These are phyloP conservation scores for Colletotrichum chrysophilum DNA, from an alignment of 2,329 filamentous ascomycete species.

Conservation along the genomic window DNA sequence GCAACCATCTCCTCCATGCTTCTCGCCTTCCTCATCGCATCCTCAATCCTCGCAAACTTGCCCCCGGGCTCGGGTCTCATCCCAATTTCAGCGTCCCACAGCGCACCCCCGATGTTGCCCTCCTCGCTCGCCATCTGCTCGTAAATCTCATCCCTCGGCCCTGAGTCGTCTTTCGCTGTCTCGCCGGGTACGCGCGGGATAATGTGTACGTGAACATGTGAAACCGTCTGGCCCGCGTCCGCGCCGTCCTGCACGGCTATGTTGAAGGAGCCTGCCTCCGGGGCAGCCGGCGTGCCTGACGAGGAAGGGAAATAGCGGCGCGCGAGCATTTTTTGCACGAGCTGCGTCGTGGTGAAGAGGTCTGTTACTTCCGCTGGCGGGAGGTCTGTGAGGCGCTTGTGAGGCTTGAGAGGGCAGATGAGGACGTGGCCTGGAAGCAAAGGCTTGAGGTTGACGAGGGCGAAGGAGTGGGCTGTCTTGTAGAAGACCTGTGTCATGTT, in stretches of 20 bases:
- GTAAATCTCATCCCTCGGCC: conserved; percentile 77
- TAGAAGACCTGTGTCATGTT: conserved; percentile 76
- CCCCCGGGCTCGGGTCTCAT: conserved; percentile 56
- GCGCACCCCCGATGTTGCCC: conserved; percentile 77
- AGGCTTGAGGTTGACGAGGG: conserved; percentile 94
- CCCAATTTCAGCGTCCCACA: conserved; percentile 56
- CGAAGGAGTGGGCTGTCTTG: conserved; percentile 78
- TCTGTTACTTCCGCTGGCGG: conserved; percentile 74
- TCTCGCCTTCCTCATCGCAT: conserved; percentile 71
- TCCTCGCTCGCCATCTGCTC: conserved; percentile 82
- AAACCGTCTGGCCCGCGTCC: conserved; percentile 91
- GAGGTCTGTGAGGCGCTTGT: conserved; percentile 79
- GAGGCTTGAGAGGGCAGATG: conserved; percentile 74
- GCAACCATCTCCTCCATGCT: conserved; percentile 76
- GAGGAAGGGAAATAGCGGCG: conserved; percentile 52
- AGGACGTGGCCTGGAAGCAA: conserved; percentile 93
- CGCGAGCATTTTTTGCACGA: conserved; percentile 78
- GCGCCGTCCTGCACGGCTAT: conserved; percentile 93
- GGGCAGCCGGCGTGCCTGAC: conserved; percentile 50
- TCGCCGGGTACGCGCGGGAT: conserved; percentile 74
- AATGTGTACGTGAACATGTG: conserved; percentile 92
- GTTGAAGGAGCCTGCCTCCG: conserved; percentile 78
- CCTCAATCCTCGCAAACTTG: conserved; percentile 73
- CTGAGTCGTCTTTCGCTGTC: conserved; percentile 41
- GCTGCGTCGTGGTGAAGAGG: conserved; percentile 86